These are phyloP conservation scores for Aspergillus quadrilineatus DNA, from an alignment of 2,329 filamentous ascomycete genomes.

Conservation along the genomic window DNA sequence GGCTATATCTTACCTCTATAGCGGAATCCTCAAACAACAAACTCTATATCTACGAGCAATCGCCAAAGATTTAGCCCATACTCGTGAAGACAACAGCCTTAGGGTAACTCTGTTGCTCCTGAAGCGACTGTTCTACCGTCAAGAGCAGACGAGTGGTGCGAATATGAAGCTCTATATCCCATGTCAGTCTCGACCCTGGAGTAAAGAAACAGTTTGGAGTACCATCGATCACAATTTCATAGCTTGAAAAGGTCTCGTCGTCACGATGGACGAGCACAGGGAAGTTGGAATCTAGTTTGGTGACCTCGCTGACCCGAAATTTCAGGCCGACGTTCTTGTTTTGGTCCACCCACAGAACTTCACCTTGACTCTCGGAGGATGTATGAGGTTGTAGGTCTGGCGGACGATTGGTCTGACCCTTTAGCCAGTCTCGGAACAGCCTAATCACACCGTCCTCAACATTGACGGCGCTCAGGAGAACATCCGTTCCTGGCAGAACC, in stretches of 20 bases:
- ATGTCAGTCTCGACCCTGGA: background rate
- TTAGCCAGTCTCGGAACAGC: slow-evolving; percentile 72
- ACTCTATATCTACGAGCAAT: slow-evolving; percentile 10
- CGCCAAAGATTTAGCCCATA: background rate
- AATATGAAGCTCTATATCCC: slow-evolving; percentile 61
- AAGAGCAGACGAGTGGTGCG: slow-evolving; percentile 63
- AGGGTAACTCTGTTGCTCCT: slow-evolving; percentile 58
- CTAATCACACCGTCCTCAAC: slow-evolving; percentile 68
- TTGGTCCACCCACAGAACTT: slow-evolving; percentile 68
- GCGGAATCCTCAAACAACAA: background rate
- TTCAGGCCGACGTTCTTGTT: slow-evolving; percentile 65
- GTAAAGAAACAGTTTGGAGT: slow-evolving; percentile 16
- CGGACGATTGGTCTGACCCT: slow-evolving; percentile 36
- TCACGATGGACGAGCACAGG: slow-evolving; percentile 59
- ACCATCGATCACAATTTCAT: slow-evolving; percentile 72
- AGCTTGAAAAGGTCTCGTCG: slow-evolving; percentile 67
- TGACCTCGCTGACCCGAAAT: slow-evolving; percentile 61
- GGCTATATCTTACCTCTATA: background rate
- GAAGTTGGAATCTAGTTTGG: slow-evolving; percentile 41
- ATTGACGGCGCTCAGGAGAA: slow-evolving; percentile 65
- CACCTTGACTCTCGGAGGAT: slow-evolving; percentile 23
- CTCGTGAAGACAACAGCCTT: slow-evolving; percentile 57
- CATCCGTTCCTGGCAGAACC: slow-evolving; percentile 58
- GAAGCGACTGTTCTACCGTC: slow-evolving; percentile 63
- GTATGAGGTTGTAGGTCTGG: slow-evolving; percentile 2